Percentiles rank a stretch among this genome's conserved stretches.
Evolutionary conservation across 78 protist species (phyloP).

Genomic region (Neovahlkampfia damariscottae): DNA sequence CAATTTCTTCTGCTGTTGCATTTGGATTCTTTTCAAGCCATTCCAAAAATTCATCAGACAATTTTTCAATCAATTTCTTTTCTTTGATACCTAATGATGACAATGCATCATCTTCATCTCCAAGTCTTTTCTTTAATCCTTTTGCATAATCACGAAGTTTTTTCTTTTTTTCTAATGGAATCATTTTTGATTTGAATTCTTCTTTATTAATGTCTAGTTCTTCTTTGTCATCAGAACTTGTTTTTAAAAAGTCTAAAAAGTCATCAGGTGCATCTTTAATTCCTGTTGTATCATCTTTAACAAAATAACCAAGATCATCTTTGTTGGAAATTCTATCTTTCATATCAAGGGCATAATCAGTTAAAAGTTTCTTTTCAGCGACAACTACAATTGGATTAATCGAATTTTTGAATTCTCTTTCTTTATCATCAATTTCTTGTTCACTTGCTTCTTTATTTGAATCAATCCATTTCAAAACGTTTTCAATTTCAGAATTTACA

Average conservation of each 20-base stretch:
- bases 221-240: neutral
- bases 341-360: no score
- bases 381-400: no score
- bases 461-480: no score
- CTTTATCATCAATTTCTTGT: no score
- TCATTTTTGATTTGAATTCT: neutral
- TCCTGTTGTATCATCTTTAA: neutral
- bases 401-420: no score
- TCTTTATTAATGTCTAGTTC: neutral
- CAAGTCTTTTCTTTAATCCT: neutral
- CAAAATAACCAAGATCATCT: neutral
- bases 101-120: neutral
- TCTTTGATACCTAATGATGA: no score
- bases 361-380: no score
- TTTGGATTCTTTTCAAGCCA: neutral
- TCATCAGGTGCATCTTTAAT: neutral
- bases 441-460: neutral
- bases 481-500: no score
- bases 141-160: neutral
- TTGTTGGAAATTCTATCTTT: no score
- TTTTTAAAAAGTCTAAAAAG: neutral
- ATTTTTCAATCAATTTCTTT: neutral
- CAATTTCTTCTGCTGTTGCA: neutral
- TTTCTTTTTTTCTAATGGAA: neutral
- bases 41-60: neutral